Conservation (phyloP, 768 basidiomycete genomes). For the Boletus speciosus region DNA sequence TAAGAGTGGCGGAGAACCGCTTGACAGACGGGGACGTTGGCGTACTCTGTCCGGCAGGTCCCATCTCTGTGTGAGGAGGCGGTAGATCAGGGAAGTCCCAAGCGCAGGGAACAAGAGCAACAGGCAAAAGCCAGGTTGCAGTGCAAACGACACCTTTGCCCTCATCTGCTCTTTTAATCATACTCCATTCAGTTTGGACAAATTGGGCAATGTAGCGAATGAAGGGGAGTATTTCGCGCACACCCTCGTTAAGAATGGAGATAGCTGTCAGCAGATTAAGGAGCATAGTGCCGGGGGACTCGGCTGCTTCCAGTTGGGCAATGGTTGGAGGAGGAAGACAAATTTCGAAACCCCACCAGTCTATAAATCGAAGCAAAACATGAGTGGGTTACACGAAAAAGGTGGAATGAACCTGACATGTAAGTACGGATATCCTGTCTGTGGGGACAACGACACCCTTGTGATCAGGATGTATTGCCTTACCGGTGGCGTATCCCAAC, state of each 20-base stretch:
- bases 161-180: slow-evolving; percentile 58
- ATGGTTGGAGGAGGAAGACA: slow-evolving; percentile 72
- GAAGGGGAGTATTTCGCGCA: slow-evolving; percentile 80
- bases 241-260: slow-evolving; percentile 65
- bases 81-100: slow-evolving; percentile 67
- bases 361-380: slow-evolving; percentile 34
- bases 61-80: slow-evolving; percentile 29
- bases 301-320: slow-evolving; percentile 58
- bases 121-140: slow-evolving; percentile 87
- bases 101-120: slow-evolving; percentile 71
- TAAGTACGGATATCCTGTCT: slow-evolving; percentile 74
- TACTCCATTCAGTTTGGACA: slow-evolving; percentile 68
- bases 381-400: slow-evolving; percentile 3
- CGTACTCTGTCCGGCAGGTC: slow-evolving; percentile 12
- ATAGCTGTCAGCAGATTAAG: slow-evolving; percentile 76
- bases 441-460: slow-evolving; percentile 66
- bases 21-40: slow-evolving; percentile 23
- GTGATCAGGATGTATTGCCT: slow-evolving; percentile 62
- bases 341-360: slow-evolving; percentile 90
- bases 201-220: slow-evolving; percentile 80
- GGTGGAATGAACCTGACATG: slow-evolving; percentile 51
- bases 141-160: slow-evolving; percentile 84
- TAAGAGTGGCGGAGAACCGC: slow-evolving; percentile 21
- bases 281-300: slow-evolving; percentile 49
- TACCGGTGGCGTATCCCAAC: slow-evolving; percentile 72